Conservation (phyloP, 2,329 filamentous ascomycete genomes). For the Chrysosporium queenslandicum region DNA sequence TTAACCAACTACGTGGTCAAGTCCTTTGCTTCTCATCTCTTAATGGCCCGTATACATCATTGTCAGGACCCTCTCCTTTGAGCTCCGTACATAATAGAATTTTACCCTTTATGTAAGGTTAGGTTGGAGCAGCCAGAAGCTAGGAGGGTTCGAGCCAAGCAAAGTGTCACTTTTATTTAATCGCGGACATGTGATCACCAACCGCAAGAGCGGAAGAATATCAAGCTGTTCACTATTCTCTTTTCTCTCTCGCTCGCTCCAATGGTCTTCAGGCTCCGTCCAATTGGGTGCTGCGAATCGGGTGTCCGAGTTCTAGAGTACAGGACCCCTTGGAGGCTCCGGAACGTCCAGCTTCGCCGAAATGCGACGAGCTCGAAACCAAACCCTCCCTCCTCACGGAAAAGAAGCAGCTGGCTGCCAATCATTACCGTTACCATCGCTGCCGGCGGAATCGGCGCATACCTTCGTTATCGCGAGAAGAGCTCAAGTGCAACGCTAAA, state of each 20-base stretch:
- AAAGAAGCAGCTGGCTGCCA: conserved; percentile 27
- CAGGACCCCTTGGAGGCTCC: background rate
- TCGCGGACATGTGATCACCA: background rate
- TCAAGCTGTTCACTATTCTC: background rate
- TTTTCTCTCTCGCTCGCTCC: background rate
- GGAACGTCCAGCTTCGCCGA: conserved; percentile 13
- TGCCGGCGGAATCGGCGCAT: conserved; percentile 31
- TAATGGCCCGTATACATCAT: too few relatives aligned
- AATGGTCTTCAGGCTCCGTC: background rate
- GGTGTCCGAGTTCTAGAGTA: background rate
- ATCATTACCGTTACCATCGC: conserved; percentile 27
- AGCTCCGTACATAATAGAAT: too few relatives aligned
- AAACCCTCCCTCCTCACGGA: conserved; percentile 17
- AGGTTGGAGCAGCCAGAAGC: too few relatives aligned
- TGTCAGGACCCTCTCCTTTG: too few relatives aligned
- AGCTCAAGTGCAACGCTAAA: conserved; percentile 26
- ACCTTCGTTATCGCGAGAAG: conserved; percentile 25
- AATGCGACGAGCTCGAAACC: conserved; percentile 21
- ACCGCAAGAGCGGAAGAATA: background rate
- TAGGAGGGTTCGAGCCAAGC: too few relatives aligned
- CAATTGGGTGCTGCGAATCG: background rate
- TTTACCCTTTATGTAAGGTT: too few relatives aligned
- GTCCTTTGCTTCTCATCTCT: too few relatives aligned
- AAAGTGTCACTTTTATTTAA: background rate
- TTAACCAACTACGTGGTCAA: background rate